Conservation (phyloP, 2,329 filamentous ascomycete species). For the Tolypocladium inflatum region DNA sequence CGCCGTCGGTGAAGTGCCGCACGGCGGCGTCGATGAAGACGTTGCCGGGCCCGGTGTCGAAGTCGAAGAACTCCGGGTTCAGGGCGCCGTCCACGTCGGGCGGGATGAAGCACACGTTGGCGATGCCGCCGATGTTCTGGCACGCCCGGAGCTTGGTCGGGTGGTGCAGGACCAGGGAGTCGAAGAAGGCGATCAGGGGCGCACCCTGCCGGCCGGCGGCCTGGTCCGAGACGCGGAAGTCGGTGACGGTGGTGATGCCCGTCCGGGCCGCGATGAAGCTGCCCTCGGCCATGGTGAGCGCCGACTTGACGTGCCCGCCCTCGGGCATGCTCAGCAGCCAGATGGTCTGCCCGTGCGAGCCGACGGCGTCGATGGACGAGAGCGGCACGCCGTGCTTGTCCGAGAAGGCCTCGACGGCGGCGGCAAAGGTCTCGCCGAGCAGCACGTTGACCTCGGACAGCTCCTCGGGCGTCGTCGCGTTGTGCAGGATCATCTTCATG, state of each 20-base stretch:
- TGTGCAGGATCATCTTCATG: slow-evolving; percentile 46
- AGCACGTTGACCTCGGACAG: slow-evolving; percentile 47
- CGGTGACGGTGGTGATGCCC: slow-evolving; percentile 47
- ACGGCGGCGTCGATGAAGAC: slow-evolving; percentile 47
- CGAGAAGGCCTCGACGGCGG: slow-evolving; percentile 40
- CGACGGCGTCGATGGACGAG: slow-evolving; percentile 40
- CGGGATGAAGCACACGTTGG: slow-evolving; percentile 51
- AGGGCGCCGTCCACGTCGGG: slow-evolving; percentile 20
- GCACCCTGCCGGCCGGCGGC: slow-evolving; percentile 37
- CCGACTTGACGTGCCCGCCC: slow-evolving; percentile 31
- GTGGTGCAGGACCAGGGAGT: slow-evolving; percentile 38
- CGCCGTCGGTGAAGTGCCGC: slow-evolving; percentile 41
- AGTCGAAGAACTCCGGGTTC: slow-evolving; percentile 23
- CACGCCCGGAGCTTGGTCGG: slow-evolving; percentile 46
- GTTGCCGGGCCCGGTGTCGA: slow-evolving; percentile 48
- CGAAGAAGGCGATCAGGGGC: slow-evolving; percentile 42
- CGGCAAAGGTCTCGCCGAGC: slow-evolving; percentile 46
- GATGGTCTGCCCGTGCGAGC: slow-evolving; percentile 50
- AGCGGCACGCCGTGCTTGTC: slow-evolving; percentile 30
- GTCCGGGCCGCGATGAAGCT: slow-evolving; percentile 43
- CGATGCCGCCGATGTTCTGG: slow-evolving; percentile 53
- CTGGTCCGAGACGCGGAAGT: slow-evolving; percentile 41
- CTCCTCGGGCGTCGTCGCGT: slow-evolving; percentile 41
- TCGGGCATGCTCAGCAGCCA: slow-evolving; percentile 46
- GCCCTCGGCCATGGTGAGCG: slow-evolving; percentile 49